Evolutionary conservation across 306 rosid genomes (phyloP).

Genomic region (Rubus idaeus): DNA sequence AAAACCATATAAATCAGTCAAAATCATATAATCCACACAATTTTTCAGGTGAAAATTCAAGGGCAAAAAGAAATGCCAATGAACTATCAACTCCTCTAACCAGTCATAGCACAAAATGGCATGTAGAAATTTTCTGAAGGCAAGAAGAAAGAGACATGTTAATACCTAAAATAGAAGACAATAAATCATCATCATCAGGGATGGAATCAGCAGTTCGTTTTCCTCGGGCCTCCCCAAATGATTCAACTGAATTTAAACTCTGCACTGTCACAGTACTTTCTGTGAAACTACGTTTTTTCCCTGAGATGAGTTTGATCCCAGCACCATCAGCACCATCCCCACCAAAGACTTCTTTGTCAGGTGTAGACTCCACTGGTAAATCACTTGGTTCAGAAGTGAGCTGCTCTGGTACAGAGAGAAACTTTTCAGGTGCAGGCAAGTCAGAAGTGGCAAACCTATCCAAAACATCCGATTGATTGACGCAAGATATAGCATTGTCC

Average conservation of each 20-base stretch:
- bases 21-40: constrained; percentile 10
- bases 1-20: constrained; percentile 37
- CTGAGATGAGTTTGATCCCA: constrained; percentile 42
- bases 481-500: constrained; percentile 37
- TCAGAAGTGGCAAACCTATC: constrained; percentile 52
- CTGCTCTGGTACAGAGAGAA: constrained; percentile 57
- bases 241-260: constrained; percentile 66
- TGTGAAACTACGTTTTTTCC: constrained; percentile 80
- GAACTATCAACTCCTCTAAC: constrained; percentile 18
- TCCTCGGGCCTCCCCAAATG: constrained; percentile 58
- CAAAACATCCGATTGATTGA: constrained; percentile 32
- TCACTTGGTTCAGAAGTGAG: constrained; percentile 42
- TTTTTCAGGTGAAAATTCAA: not conserved
- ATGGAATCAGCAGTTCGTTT: constrained; percentile 60
- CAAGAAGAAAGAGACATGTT: constrained; percentile 13
- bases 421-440: constrained; percentile 73
- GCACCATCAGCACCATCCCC: constrained; percentile 42
- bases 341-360: constrained; percentile 45
- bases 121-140: constrained; percentile 11
- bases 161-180: constrained; percentile 96
- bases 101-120: not conserved
- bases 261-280: constrained; percentile 78
- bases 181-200: constrained; percentile 94
- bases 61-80: not conserved
- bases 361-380: constrained; percentile 59